These are phyloP conservation scores for Meripilus lineatus DNA, from an alignment of 1,284 basidiomycete genomes.

Conservation along the genomic window DNA sequence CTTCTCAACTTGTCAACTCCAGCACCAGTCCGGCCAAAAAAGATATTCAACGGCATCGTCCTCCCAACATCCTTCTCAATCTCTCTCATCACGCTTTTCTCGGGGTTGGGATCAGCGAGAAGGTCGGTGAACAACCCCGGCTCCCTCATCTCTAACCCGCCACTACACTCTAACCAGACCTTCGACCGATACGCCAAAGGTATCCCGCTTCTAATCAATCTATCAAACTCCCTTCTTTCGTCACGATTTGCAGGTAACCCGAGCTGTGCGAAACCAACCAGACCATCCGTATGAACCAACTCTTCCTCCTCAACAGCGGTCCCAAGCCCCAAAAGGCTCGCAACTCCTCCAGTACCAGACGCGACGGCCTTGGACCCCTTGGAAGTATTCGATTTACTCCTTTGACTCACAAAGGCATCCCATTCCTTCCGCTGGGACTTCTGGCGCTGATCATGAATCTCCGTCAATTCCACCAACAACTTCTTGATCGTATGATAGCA, in stretches of 20 bases:
- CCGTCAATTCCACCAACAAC: conserved; percentile 77
- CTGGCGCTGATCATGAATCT: conserved; percentile 85
- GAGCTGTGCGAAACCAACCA: conserved; percentile 88
- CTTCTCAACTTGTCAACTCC: conserved; percentile 90
- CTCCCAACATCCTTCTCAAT: conserved; percentile 95
- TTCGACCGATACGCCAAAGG: conserved; percentile 87
- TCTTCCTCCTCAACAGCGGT: conserved; percentile 65
- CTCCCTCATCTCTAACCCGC: conserved; percentile 86
- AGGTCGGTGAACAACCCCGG: conserved; percentile 91
- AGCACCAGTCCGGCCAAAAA: conserved; percentile 93
- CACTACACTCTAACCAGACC: conserved; percentile 90
- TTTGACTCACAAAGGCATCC: conserved; percentile 81
- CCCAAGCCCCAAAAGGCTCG: conserved; percentile 59
- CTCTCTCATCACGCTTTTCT: conserved; percentile 64
- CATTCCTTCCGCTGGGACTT: conserved; percentile 72
- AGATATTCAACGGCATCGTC: conserved; percentile 95
- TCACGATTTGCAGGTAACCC: conserved; percentile 70
- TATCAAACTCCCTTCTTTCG: conserved; percentile 76
- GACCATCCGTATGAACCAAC: conserved; percentile 64
- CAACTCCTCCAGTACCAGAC: conserved; percentile 38
- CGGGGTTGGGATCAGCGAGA: conserved; percentile 52
- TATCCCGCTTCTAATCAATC: conserved; percentile 79
- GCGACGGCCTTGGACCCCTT: conserved; percentile 19
- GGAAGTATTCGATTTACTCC: conserved; percentile 39
- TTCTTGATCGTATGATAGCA: conserved; percentile 74